Percentiles rank a stretch among this genome's conserved stretches.
Conservation (phyloP, 352 stramenopile species). For the Phytophthora sp. region DNA sequence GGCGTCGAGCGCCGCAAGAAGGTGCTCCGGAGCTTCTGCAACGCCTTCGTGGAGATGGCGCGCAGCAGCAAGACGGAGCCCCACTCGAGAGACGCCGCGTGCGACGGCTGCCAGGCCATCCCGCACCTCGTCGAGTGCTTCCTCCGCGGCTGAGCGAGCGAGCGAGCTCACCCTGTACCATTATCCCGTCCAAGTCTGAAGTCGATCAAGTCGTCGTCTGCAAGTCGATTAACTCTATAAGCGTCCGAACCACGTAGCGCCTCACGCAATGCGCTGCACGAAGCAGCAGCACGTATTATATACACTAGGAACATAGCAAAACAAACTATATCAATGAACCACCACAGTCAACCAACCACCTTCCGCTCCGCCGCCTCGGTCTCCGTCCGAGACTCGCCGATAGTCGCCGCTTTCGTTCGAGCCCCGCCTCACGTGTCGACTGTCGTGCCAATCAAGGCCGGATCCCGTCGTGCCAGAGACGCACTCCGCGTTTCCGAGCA, state of each 20-base stretch:
- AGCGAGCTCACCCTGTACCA: background rate
- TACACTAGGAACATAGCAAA: constrained; percentile 1
- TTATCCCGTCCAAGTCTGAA: background rate
- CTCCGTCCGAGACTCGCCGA: background rate
- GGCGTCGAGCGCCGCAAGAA: constrained; percentile 43
- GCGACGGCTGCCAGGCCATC: constrained; percentile 44
- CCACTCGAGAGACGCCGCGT: constrained; percentile 29
- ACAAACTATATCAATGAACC: constrained; percentile 7
- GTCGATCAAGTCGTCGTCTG: background rate
- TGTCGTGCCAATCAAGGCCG: too few relatives aligned
- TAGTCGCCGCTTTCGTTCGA: background rate
- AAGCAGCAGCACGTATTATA: too few relatives aligned
- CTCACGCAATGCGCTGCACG: background rate
- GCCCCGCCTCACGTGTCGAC: background rate
- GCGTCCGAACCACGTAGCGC: constrained; percentile 1
- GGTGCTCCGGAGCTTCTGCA: constrained; percentile 45
- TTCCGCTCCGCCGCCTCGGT: background rate
- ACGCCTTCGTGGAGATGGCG: constrained; percentile 50
- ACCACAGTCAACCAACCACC: background rate
- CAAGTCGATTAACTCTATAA: constrained; percentile 23
- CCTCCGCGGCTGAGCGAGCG: constrained; percentile 21
- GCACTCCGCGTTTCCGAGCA: background rate
- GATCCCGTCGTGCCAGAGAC: background rate
- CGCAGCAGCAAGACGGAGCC: constrained; percentile 37
- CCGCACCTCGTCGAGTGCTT: constrained; percentile 50